These are phyloP conservation scores for Paraphaeosphaeria sporulosa DNA, from an alignment of 2,329 filamentous ascomycete genomes.

Conservation along the genomic window DNA sequence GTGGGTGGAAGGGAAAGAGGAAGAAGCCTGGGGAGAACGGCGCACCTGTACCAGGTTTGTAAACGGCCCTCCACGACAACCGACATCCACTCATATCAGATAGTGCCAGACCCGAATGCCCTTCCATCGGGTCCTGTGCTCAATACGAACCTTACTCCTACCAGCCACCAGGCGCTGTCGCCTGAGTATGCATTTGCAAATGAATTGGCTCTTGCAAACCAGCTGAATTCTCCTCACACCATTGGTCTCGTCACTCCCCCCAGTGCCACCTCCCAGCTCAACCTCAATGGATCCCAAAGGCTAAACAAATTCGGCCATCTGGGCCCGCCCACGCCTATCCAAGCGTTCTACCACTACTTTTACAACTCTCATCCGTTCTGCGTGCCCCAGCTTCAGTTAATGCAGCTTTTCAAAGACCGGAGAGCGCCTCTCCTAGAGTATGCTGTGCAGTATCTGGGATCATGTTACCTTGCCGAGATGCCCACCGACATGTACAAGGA, in stretches of 20 bases:
- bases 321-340: conserved; percentile 39
- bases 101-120: conserved; percentile 22
- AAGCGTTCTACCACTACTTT: conserved; percentile 59
- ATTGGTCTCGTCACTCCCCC: conserved; percentile 29
- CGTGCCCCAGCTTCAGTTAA: conserved; percentile 55
- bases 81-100: conserved; percentile 15
- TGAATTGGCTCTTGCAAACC: conserved; percentile 32
- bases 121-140: conserved; percentile 19
- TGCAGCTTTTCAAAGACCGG: conserved; percentile 51
- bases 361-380: conserved; percentile 64
- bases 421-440: conserved; percentile 56
- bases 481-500: conserved; percentile 56
- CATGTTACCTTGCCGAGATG: conserved; percentile 59
- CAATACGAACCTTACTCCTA: conserved; percentile 23
- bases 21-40: conserved; percentile 43
- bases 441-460: conserved; percentile 65
- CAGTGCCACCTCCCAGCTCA: conserved; percentile 37
- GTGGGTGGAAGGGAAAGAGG: conserved; percentile 58
- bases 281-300: conserved; percentile 43
- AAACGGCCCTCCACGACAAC: background rate
- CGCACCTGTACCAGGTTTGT: conserved; percentile 32
- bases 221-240: conserved; percentile 30
- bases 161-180: conserved; percentile 36
- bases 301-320: conserved; percentile 37
- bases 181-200: conserved; percentile 41